Percentiles rank a stretch among this genome's conserved stretches.
These are phyloP conservation scores for Puccinia novopanici DNA, from an alignment of 1,284 basidiomycete genomes.

Conservation along the genomic window DNA sequence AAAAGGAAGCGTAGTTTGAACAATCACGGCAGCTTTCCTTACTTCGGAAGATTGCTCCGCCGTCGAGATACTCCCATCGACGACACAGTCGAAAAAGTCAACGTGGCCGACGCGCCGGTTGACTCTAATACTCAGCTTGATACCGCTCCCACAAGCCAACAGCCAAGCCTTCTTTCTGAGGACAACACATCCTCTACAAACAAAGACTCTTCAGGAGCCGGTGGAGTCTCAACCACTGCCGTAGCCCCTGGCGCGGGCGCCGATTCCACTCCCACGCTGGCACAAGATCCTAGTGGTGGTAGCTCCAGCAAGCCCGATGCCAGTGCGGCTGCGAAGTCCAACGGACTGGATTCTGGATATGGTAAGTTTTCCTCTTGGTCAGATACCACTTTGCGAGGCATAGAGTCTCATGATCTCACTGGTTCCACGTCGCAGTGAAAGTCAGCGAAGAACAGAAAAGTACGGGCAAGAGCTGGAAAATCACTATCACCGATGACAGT, in stretches of 20 bases:
- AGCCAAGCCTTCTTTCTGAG: too few species aligned
- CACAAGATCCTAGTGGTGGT: neutral
- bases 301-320: neutral
- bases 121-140: neutral
- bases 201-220: too few species aligned
- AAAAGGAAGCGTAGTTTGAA: neutral
- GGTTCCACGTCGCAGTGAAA: slow-evolving; percentile 18
- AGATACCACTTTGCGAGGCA: neutral
- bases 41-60: slow-evolving; percentile 1
- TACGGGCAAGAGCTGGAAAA: slow-evolving; percentile 36
- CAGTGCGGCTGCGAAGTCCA: neutral
- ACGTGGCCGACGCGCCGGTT: neutral
- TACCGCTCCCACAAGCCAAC: slow-evolving; percentile 2
- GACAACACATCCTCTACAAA: neutral
- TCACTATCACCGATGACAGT: slow-evolving; percentile 43
- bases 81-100: slow-evolving; percentile 1
- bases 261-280: neutral
- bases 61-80: slow-evolving; percentile 17
- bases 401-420: neutral
- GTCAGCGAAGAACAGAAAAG: slow-evolving; percentile 32
- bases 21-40: neutral
- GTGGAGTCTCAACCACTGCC: too few species aligned
- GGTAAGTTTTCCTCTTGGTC: slow-evolving; percentile 30
- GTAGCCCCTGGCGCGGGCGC: neutral
- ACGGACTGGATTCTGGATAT: slow-evolving; percentile 43